phyloP scores from a whole-genome alignment of 2,329 filamentous ascomycete species.

The Grosmannia serpens region DNA sequence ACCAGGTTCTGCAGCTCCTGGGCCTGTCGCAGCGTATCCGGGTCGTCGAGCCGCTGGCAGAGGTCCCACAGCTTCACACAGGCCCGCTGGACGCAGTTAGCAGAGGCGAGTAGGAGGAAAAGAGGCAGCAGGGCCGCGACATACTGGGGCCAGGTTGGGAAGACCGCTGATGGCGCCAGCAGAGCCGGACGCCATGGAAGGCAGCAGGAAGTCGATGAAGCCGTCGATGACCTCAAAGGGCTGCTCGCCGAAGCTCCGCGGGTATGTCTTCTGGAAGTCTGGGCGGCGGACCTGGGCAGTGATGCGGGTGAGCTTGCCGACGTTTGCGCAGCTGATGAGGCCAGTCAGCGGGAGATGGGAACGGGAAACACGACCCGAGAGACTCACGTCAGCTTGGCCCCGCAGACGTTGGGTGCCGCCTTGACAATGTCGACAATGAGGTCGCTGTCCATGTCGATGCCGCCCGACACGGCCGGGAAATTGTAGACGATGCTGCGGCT shows the following conservation, averaged over 20 bases:
- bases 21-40: slow-evolving; percentile 6
- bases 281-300: slow-evolving; percentile 9
- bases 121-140: slow-evolving; percentile 5
- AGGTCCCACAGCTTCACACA: not conserved
- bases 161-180: slow-evolving; percentile 10
- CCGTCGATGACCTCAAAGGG: slow-evolving; percentile 15
- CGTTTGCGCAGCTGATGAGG: slow-evolving; percentile 10
- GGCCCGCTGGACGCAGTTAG: not conserved
- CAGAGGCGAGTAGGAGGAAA: slow-evolving; percentile 12
- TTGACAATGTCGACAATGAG: slow-evolving; percentile 12
- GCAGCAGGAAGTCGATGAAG: slow-evolving; percentile 18
- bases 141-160: slow-evolving; percentile 8
- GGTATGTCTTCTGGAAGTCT: slow-evolving; percentile 2
- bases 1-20: slow-evolving; percentile 12
- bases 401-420: slow-evolving; percentile 13
- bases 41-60: not conserved
- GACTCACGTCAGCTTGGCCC: slow-evolving; percentile 12
- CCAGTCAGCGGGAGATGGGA: not conserved
- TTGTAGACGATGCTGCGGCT: slow-evolving; percentile 13
- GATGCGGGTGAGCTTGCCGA: slow-evolving; percentile 14
- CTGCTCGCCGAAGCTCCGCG: slow-evolving; percentile 1
- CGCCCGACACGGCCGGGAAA: slow-evolving; percentile 13
- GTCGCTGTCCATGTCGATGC: slow-evolving; percentile 15
- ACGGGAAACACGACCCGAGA: not conserved
- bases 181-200: slow-evolving; percentile 13